A percentile compares a stretch with the other conserved stretches of the same genome.
Evolutionary conservation across 148 eudicot species (phyloP).

Genomic region (Rhododendron griersonianum): DNA sequence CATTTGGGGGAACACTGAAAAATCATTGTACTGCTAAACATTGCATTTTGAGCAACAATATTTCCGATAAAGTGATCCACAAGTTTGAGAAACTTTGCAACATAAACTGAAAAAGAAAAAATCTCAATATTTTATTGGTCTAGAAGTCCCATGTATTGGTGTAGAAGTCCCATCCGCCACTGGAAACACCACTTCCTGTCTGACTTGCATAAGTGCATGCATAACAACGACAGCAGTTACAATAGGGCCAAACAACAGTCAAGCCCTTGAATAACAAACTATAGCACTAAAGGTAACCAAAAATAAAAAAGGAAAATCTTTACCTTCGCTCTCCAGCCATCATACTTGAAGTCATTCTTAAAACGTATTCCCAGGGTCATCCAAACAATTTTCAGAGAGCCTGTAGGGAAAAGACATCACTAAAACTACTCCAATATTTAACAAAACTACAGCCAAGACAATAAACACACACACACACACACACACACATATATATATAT

Average conservation of each 20-base stretch:
- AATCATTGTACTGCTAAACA: neutral
- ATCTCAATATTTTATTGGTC: neutral
- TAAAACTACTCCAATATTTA: neutral
- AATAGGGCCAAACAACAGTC: neutral
- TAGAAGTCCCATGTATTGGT: neutral
- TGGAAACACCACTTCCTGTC: neutral
- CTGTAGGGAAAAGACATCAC: conserved; percentile 19
- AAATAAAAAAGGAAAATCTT: neutral
- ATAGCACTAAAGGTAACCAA: neutral
- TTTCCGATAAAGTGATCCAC: neutral
- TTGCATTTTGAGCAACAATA: neutral
- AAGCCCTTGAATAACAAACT: neutral
- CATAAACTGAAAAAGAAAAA: neutral
- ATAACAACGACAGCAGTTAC: neutral
- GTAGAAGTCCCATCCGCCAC: neutral
- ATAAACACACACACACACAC: neutral
- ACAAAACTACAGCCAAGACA: neutral
- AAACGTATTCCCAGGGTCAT: conserved; percentile 46
- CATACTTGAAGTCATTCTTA: conserved; percentile 72
- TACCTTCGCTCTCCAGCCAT: conserved; percentile 85
- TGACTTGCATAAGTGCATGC: neutral
- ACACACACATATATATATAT: no score
- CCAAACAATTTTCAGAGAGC: conserved; percentile 34
- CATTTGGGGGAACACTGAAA: neutral
- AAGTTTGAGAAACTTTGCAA: neutral